These are phyloP conservation scores for Pelargonium myrrhifolium DNA, from an alignment of 441 rosid genomes.

Conservation along the genomic window DNA sequence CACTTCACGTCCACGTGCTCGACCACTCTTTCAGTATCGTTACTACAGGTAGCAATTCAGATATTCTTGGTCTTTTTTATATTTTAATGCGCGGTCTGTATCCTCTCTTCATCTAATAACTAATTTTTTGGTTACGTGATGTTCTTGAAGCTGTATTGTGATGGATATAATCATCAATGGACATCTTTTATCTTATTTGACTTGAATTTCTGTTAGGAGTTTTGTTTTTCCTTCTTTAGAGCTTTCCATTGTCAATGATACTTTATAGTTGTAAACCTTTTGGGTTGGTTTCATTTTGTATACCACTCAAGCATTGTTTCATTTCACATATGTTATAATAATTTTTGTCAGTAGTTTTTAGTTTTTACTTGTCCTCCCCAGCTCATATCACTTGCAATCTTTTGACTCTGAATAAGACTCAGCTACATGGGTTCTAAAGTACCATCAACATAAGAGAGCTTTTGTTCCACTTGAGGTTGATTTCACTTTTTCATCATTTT, in stretches of 20 bases:
- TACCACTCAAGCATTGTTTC: not conserved
- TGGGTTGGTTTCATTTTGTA: not conserved
- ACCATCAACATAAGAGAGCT: not conserved
- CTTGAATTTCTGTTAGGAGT: not conserved
- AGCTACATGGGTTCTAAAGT: not conserved
- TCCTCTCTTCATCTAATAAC: not conserved
- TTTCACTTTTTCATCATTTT: not conserved
- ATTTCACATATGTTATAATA: not conserved
- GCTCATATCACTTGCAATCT: not conserved
- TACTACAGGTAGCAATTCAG: slow-evolving; percentile 60
- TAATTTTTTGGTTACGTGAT: not conserved
- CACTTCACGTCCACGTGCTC: slow-evolving; percentile 90
- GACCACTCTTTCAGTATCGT: slow-evolving; percentile 90
- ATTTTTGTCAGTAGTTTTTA: not conserved
- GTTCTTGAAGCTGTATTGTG: not conserved
- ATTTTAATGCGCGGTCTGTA: not conserved
- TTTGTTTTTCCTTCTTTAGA: not conserved
- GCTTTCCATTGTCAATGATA: not conserved
- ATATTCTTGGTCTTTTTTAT: no score
- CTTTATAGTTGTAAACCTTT: not conserved
- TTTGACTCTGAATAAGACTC: not conserved
- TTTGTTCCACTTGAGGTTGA: not conserved
- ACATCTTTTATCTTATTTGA: not conserved
- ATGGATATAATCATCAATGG: not conserved
- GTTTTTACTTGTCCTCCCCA: not conserved